phyloP scores from a whole-genome alignment of 192 early-diverging fungal species.

The Backusella macrospora region DNA sequence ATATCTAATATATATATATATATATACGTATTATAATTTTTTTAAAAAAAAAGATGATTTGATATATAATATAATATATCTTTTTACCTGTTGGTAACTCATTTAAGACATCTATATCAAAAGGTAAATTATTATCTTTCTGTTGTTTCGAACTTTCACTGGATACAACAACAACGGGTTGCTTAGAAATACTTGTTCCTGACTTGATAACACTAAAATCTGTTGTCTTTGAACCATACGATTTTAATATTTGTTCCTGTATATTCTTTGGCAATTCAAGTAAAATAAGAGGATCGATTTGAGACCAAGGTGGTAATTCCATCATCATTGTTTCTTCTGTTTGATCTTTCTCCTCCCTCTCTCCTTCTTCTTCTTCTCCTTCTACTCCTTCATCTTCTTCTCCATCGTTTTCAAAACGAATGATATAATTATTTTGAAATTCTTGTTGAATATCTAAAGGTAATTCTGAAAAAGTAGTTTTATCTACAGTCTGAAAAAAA shows the following conservation, averaged over 20 bases:
- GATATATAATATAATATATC: background rate
- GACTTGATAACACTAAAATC: background rate
- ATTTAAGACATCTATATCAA: conserved; percentile 8
- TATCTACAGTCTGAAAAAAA: background rate
- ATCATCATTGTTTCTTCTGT: background rate
- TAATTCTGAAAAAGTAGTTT: background rate
- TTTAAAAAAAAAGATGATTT: background rate
- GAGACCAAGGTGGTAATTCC: conserved; percentile 49
- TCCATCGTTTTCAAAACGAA: background rate
- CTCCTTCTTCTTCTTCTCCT: conserved; percentile 18
- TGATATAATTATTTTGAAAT: conserved; percentile 28
- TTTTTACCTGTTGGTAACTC: conserved; percentile 22
- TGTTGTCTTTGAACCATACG: conserved; percentile 21
- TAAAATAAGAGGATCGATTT: conserved; percentile 46
- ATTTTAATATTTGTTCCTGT: conserved; percentile 32
- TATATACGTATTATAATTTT: background rate
- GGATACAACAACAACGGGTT: background rate
- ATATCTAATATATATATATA: background rate
- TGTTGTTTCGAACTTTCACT: too few species aligned
- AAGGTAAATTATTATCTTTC: background rate
- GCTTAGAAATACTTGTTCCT: background rate
- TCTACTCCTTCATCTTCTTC: conserved; percentile 25
- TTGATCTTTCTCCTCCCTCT: too few species aligned
- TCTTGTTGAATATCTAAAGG: conserved; percentile 40
- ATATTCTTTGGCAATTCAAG: conserved; percentile 41